These are phyloP conservation scores for Suillus bovinus DNA, from an alignment of 768 basidiomycete species.

Conservation along the genomic window DNA sequence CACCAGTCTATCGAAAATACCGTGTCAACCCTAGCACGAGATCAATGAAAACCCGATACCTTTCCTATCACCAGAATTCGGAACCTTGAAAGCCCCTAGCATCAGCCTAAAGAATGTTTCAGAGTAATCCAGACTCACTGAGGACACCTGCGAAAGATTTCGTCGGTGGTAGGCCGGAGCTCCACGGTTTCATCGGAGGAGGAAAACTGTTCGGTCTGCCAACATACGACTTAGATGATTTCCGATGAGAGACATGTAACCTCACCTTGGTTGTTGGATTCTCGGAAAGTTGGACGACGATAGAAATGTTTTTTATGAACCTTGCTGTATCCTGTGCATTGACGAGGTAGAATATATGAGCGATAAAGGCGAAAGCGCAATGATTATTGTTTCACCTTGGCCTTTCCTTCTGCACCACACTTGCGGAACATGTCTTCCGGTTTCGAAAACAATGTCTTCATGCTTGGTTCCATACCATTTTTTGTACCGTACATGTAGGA, in stretches of 20 bases:
- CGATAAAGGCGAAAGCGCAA: background rate
- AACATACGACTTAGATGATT: too few species aligned
- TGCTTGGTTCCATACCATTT: background rate
- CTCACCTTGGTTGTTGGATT: background rate
- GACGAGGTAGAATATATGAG: background rate
- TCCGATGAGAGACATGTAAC: background rate
- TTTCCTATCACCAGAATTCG: too few species aligned
- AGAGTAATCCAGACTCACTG: background rate
- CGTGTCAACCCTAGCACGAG: background rate
- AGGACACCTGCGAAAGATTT: background rate
- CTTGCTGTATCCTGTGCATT: background rate
- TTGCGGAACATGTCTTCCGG: background rate
- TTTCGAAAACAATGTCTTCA: background rate
- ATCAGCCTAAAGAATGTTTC: background rate
- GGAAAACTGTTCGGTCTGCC: background rate
- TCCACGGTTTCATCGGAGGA: background rate
- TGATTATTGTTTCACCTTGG: background rate
- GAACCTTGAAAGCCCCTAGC: background rate
- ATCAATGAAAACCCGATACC: background rate
- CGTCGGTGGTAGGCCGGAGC: background rate
- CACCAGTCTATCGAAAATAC: background rate
- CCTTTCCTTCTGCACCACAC: background rate
- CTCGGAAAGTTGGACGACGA: background rate
- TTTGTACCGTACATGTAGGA: background rate
- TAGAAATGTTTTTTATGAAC: background rate